These are phyloP conservation scores for Cyberlindnera xishuangbannaensis DNA, from an alignment of 805 yeast species.

Conservation along the genomic window DNA sequence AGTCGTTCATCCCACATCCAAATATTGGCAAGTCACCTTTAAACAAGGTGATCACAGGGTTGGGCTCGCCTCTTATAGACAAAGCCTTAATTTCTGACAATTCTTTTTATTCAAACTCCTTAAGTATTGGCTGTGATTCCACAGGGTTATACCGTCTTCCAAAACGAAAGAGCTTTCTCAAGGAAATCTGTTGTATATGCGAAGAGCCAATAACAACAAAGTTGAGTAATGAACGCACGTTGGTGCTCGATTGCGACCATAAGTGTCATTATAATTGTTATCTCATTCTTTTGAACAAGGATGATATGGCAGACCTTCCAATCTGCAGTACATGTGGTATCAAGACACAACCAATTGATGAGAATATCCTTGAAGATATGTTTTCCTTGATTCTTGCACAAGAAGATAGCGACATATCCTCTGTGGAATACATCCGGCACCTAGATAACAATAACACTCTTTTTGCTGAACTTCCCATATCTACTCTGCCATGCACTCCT, in stretches of 20 bases:
- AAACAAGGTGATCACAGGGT: no score
- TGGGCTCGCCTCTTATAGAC: no score
- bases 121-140: no score
- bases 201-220: conserved; percentile 34
- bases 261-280: conserved; percentile 40
- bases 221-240: conserved; percentile 36
- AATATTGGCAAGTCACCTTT: no score
- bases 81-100: no score
- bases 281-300: conserved; percentile 25
- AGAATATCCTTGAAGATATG: conserved; percentile 24
- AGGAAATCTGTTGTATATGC: conserved; percentile 38
- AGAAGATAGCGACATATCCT: conserved; percentile 1
- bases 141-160: no score
- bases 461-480: neutral
- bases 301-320: conserved; percentile 18
- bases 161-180: conserved; percentile 9
- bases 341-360: conserved; percentile 24
- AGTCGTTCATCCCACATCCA: no score
- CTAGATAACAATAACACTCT: neutral
- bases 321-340: conserved; percentile 25
- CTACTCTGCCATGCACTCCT: neutral
- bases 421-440: neutral
- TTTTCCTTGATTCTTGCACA: conserved; percentile 10
- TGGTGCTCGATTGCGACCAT: conserved; percentile 39
- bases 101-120: no score